Percentiles rank a stretch among this genome's conserved stretches.
These are phyloP conservation scores for Sphaerulina musiva DNA, from an alignment of 2,329 filamentous ascomycete genomes.

Conservation along the genomic window DNA sequence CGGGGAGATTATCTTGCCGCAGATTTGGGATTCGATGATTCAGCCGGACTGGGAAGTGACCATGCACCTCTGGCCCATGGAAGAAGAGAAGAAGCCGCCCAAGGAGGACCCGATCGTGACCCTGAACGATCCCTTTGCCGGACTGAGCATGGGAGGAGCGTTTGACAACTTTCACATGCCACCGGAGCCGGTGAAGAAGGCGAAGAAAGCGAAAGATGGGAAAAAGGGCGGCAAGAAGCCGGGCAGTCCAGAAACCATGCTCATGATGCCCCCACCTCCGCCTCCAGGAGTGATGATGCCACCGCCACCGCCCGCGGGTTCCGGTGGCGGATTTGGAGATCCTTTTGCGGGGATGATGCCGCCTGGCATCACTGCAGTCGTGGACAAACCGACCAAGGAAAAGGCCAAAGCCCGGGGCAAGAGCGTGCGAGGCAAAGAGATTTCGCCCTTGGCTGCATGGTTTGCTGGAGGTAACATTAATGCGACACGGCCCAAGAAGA, in stretches of 20 bases:
- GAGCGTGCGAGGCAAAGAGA: slow-evolving; percentile 21
- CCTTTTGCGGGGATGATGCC: slow-evolving; percentile 13
- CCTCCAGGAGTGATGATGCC: slow-evolving; percentile 1
- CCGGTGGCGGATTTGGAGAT: slow-evolving; percentile 14
- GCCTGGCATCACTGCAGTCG: slow-evolving; percentile 9
- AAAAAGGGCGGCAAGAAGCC: slow-evolving; percentile 13
- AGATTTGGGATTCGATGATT: slow-evolving; percentile 45
- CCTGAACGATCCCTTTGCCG: slow-evolving; percentile 16
- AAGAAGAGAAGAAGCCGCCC: slow-evolving; percentile 22
- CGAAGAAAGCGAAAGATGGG: slow-evolving; percentile 10
- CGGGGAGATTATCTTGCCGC: slow-evolving; percentile 45
- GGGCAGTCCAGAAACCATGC: slow-evolving; percentile 14
- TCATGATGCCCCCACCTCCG: not conserved
- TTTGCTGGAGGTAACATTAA: slow-evolving; percentile 24
- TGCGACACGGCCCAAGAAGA: slow-evolving; percentile 15
- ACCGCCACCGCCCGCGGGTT: slow-evolving; percentile 17
- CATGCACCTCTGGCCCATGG: slow-evolving; percentile 47
- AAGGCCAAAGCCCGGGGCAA: slow-evolving; percentile 22
- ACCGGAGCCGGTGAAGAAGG: slow-evolving; percentile 15
- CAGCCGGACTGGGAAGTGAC: slow-evolving; percentile 45
- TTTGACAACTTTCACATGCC: slow-evolving; percentile 11
- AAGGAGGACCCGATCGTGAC: slow-evolving; percentile 10
- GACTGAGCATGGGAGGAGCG: slow-evolving; percentile 15
- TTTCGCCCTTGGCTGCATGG: slow-evolving; percentile 26
- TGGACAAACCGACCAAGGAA: slow-evolving; percentile 11